Evolutionary conservation across 139 green algal species (phyloP).

Genomic region (Ettlia oleoabundans): DNA sequence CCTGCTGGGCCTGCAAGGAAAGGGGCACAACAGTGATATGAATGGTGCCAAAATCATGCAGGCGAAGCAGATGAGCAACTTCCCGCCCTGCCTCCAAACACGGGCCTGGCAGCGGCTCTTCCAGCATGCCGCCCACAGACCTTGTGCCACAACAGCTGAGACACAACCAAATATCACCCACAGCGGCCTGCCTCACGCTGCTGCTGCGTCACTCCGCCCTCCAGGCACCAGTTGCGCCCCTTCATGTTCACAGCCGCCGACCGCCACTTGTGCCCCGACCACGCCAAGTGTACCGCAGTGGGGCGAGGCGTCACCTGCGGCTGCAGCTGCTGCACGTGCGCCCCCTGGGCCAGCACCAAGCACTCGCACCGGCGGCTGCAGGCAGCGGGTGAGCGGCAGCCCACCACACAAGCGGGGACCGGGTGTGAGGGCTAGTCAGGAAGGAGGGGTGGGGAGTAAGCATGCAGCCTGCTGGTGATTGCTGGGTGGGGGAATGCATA

Average conservation of each 20-base stretch:
- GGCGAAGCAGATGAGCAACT: no score
- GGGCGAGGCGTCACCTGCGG: background rate
- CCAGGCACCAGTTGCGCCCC: background rate
- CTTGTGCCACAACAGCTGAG: background rate
- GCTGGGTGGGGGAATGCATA: no score
- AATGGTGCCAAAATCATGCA: no score
- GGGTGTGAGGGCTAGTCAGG: no score
- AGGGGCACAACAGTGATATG: no score
- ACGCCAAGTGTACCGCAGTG: background rate
- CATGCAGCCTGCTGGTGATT: no score
- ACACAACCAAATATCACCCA: background rate
- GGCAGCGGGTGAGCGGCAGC: background rate
- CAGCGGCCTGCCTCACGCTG: background rate
- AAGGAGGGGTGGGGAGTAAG: no score
- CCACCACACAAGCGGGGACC: background rate
- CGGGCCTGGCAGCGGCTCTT: no score
- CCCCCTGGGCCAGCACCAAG: constrained; percentile 3
- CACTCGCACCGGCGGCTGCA: constrained; percentile 8
- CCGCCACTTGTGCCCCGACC: background rate
- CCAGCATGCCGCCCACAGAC: no score
- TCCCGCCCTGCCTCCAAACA: no score
- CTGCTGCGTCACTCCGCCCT: background rate
- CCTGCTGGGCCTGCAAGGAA: no score
- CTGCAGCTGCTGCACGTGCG: background rate
- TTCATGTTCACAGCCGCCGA: background rate